Percentiles rank a stretch among this genome's conserved stretches.
These are phyloP conservation scores for Fragaria iinumae DNA, from an alignment of 306 rosid species.

Conservation along the genomic window DNA sequence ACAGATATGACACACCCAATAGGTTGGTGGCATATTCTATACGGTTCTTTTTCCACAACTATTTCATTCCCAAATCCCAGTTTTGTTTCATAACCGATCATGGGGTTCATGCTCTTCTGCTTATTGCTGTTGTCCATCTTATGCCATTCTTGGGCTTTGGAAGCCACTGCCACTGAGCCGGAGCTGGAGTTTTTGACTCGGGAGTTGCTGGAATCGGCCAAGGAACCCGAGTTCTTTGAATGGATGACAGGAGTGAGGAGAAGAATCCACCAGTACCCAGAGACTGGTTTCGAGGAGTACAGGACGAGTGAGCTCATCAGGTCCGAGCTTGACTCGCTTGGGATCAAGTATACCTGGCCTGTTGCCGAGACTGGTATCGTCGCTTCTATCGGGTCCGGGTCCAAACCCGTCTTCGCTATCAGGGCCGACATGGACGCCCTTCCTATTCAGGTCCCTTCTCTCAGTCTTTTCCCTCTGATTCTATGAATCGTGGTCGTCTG, in stretches of 20 bases:
- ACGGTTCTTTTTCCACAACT: too few relatives aligned
- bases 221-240: conserved; percentile 33
- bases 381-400: conserved; percentile 34
- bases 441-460: conserved; percentile 29
- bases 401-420: conserved; percentile 39
- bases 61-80: not conserved
- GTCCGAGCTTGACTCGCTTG: conserved; percentile 42
- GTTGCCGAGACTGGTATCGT: conserved; percentile 43
- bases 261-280: conserved; percentile 44
- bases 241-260: conserved; percentile 45
- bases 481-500: not conserved
- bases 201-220: conserved; percentile 31
- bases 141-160: conserved; percentile 8
- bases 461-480: not conserved
- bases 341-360: conserved; percentile 39
- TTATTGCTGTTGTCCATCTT: not conserved
- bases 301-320: conserved; percentile 42
- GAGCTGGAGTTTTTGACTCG: conserved; percentile 33
- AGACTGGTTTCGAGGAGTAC: conserved; percentile 40
- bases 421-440: conserved; percentile 54
- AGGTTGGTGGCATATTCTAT: too few relatives aligned
- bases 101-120: not conserved
- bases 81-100: not conserved
- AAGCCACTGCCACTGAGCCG: not conserved
- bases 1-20: not conserved